Percentiles rank a stretch among this genome's conserved stretches.
phyloP scores from a whole-genome alignment of 2,329 filamentous ascomycete species.

The Fusarium succisae region DNA sequence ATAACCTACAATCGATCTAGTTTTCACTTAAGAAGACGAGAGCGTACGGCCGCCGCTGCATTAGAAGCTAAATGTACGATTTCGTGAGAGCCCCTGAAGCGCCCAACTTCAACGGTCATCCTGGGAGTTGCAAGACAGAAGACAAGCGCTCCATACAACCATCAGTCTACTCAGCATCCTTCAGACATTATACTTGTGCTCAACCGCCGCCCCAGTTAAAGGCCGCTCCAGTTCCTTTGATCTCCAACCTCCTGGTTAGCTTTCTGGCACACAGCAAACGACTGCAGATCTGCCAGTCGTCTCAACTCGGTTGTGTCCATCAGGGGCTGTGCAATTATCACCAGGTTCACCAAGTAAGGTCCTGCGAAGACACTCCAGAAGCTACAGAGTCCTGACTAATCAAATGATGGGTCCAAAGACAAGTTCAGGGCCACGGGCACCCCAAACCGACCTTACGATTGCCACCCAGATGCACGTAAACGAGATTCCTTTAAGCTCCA shows the following conservation, averaged over 20 bases:
- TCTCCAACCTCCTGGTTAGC: neutral
- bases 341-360: neutral
- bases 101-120: neutral
- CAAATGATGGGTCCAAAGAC: neutral
- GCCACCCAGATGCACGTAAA: neutral
- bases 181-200: neutral
- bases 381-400: neutral
- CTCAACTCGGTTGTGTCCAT: neutral
- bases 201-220: neutral
- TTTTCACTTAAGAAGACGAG: neutral
- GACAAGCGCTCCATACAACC: neutral
- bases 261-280: neutral
- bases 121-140: neutral
- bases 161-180: neutral
- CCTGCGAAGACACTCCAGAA: neutral
- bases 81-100: neutral
- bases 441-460: neutral
- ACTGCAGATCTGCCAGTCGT: neutral
- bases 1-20: too few relatives aligned
- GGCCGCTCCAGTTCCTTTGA: neutral
- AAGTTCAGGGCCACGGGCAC: neutral
- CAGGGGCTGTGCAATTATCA: too few relatives aligned
- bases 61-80: neutral
- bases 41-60: neutral
- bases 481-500: neutral